Base-by-base conservation (phyloP, 2,329 filamentous ascomycete genomes). In the Hortaea werneckii region DNA sequence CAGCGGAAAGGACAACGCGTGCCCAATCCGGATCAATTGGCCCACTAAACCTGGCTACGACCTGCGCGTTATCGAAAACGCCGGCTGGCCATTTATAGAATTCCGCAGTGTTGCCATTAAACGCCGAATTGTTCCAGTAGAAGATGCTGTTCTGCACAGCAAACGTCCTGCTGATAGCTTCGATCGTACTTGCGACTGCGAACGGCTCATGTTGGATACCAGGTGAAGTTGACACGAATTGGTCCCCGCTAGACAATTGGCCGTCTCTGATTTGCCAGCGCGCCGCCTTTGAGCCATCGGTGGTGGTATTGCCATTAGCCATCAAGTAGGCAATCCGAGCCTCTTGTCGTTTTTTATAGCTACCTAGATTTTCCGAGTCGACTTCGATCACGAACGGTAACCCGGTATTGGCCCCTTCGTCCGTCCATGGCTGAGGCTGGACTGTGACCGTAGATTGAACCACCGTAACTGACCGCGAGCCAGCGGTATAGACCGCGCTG, bases 301-400 rank as follows among this genome's bases (percentile, higher is more conserved):
- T 61, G 2, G 63, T 64, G 5, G 59, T 61, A 45, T 62, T 62
- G 8, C 64, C 63, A 37, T 61, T 58, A 4, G 50, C 46, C 35
- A 57, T 55, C 1, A 65, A 40, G 51, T 58, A 66, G 11, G 54
- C 53, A 5, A 50, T 48, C 10, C 37, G 37, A 26, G 48, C 42
- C 5, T 53, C 48, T 44, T 61, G 59, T 43, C 57, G 46, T 49
- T 45, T 56, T 39, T 39, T 39, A 26, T 8, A 12, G 10, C 10
- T 12, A 10, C 32, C 9, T 12, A 9, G 9, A 13, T 13, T 39
- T 8, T 8, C 10, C 10, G 20, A 10, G 11, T 8, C 37, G 7
- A 64, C 40, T 28, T 55, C 51, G 7, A 64, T 47, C 5, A 62
- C 56, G 45, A 65, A 65, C 1, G 60, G 49, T 7, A 55, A 53